These are phyloP conservation scores for Lentinula aciculospora DNA, from an alignment of 768 basidiomycete genomes.

Conservation along the genomic window DNA sequence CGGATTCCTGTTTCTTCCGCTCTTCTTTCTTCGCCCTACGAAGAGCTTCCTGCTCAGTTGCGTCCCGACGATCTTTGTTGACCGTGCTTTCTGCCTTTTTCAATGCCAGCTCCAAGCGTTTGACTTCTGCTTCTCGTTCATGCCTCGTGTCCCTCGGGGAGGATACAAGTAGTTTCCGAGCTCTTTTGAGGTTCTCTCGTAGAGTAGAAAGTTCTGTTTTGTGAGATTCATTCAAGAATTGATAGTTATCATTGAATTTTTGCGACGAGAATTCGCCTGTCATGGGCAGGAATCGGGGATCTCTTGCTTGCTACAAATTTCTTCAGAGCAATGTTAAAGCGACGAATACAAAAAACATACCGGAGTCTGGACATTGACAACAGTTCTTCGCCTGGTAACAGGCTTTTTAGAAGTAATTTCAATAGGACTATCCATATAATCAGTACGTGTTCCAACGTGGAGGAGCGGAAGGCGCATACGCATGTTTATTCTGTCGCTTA, in stretches of 20 bases:
- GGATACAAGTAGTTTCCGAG: conserved; percentile 54
- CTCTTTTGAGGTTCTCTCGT: conserved; percentile 60
- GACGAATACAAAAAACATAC: conserved; percentile 34
- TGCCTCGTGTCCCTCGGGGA: conserved; percentile 55
- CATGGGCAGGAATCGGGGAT: conserved; percentile 79
- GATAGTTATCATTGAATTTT: conserved; percentile 66
- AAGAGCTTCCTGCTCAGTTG: conserved; percentile 67
- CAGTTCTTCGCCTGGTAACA: conserved; percentile 64
- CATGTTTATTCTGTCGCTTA: conserved; percentile 77
- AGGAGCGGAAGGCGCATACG: conserved; percentile 49
- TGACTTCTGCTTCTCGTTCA: conserved; percentile 64
- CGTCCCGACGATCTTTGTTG: conserved; percentile 64
- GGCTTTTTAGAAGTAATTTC: conserved; percentile 84
- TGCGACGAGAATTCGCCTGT: conserved; percentile 62
- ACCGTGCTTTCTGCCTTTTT: conserved; percentile 75
- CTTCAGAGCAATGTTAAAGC: neutral
- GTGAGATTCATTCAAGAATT: conserved; percentile 67
- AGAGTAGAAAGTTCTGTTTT: conserved; percentile 59
- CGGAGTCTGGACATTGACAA: conserved; percentile 60
- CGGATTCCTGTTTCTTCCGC: conserved; percentile 59
- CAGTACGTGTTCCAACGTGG: conserved; percentile 1
- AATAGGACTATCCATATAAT: conserved; percentile 47
- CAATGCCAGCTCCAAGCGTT: conserved; percentile 63
- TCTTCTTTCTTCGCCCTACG: conserved; percentile 49
- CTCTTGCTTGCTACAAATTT: conserved; percentile 59